Evolutionary conservation across 805 yeast species (phyloP), one percentile per base, ranked within the genome.

Genomic region (Ascoidea asiatica): DNA sequence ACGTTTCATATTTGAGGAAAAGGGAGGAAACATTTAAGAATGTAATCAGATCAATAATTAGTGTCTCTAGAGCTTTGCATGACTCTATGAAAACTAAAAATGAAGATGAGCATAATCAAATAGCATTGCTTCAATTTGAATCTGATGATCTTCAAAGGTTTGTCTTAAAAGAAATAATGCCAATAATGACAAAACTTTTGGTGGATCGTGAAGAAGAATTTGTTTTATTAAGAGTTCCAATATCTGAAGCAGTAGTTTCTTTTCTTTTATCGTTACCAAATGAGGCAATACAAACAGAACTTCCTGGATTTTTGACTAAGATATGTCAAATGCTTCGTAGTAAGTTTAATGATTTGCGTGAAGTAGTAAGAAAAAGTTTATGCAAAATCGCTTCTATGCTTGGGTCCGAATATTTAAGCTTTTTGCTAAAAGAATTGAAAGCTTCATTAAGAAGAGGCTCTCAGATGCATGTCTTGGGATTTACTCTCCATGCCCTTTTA

Each of bases 381-480:
- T 78, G 85, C 20, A 73, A 72, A 50, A 77, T 88, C 41, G 69
- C 83, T 1, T 54, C 62, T 1, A 65, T 74, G 23, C 67, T 90
- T 33, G 97, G 97, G 1, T 69, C 95, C 0, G 59, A 62, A 19
- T 88, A 88, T 57, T 64, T 90, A 48, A 69, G 72, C 45, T 87
- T 88, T 56, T 74, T 92, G 42, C 63, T 92, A 20, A 73, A 74
- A 46, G 97, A 92, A 57, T 69, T 92, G 54, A 78, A 74, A 50
- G 63, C 81, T 18, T 94, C 97, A 0, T 67, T 90, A 44, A 72
- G 81, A 4, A 70, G 94, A 56, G 98, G 98, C 21, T 85, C 95
- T 13, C 97, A 92, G 58, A 75, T 88, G 44, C 98, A 92, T 62
- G 87, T 92, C 47, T 73, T 92, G 53, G 87, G 96, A 55, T 92